Conservation (phyloP, 805 yeast genomes). For the Candida pseudofarinosa region DNA sequence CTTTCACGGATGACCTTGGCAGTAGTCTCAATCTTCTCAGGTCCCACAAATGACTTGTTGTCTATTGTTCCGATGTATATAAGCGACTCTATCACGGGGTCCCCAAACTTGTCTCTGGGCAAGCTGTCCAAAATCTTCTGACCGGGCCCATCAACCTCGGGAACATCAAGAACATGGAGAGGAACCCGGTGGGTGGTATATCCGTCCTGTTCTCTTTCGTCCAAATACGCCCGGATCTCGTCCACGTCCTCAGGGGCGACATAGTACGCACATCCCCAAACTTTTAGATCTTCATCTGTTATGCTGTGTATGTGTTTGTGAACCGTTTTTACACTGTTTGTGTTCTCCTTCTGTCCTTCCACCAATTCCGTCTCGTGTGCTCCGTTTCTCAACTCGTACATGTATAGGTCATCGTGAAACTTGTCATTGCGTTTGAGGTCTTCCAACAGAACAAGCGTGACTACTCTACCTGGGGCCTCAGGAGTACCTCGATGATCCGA, state of each 20-base stretch:
- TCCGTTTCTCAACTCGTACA: conserved; percentile 22
- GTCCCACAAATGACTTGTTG: conserved; percentile 82
- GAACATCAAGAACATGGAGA: conserved; percentile 47
- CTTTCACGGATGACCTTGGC: conserved; percentile 56
- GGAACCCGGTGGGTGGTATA: conserved; percentile 66
- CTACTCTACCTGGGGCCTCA: conserved; percentile 84
- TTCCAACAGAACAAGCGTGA: conserved; percentile 63
- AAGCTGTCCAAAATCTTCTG: conserved; percentile 8
- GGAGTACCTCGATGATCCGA: conserved; percentile 90
- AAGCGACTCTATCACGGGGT: conserved; percentile 46
- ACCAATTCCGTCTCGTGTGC: conserved; percentile 9
- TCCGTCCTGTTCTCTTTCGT: conserved; percentile 85
- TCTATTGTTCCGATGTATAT: conserved; percentile 83
- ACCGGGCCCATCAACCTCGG: conserved; percentile 9
- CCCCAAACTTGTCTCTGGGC: conserved; percentile 27
- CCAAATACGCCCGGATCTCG: conserved; percentile 65
- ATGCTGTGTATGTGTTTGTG: conserved; percentile 16
- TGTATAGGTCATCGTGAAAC: conserved; percentile 42
- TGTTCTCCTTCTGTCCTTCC: conserved; percentile 15
- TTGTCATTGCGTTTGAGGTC: conserved; percentile 41
- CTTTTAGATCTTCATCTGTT: conserved; percentile 42
- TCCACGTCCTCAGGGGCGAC: conserved; percentile 61
- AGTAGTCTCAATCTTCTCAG: conserved; percentile 57
- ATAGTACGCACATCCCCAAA: conserved; percentile 83
- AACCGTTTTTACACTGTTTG: conserved; percentile 12